Evolutionary conservation across 495 filamentous ascomycete genomes (phyloP).

Genomic region (Aspergillus biplanus): DNA sequence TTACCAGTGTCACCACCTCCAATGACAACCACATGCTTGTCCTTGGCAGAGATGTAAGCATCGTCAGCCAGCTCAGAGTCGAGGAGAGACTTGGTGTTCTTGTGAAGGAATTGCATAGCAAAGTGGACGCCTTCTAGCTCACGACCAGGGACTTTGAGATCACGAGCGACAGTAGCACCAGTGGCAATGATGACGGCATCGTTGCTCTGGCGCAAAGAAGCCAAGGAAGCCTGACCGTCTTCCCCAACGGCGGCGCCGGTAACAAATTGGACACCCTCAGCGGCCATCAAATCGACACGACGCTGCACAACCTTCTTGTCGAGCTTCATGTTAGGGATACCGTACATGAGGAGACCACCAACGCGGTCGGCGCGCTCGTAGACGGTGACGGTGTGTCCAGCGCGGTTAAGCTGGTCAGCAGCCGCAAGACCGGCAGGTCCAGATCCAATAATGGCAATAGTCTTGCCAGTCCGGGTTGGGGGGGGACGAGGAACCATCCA

Average conservation of each 20-base stretch:
- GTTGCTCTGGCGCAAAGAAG: slow-evolving; percentile 73
- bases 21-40: slow-evolving; percentile 96
- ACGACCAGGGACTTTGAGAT: slow-evolving; percentile 90
- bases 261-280: slow-evolving; percentile 85
- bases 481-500: slow-evolving; percentile 95
- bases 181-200: slow-evolving; percentile 94
- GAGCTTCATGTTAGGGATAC: slow-evolving; percentile 99
- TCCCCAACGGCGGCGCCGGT: slow-evolving; percentile 79
- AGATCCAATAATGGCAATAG: slow-evolving; percentile 89
- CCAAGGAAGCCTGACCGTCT: slow-evolving; percentile 67
- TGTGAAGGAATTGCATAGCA: slow-evolving; percentile 98
- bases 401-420: slow-evolving; percentile 95
- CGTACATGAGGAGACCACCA: slow-evolving; percentile 97
- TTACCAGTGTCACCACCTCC: slow-evolving; percentile 99
- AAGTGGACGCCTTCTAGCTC: slow-evolving; percentile 94
- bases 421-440: slow-evolving; percentile 90
- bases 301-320: slow-evolving; percentile 98
- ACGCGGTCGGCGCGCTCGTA: slow-evolving; percentile 95
- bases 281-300: slow-evolving; percentile 93
- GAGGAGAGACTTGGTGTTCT: slow-evolving; percentile 97
- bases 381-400: slow-evolving; percentile 87
- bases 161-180: slow-evolving; percentile 95
- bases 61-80: slow-evolving; percentile 88
- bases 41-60: slow-evolving; percentile 94
- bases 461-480: slow-evolving; percentile 84